Base-by-base conservation (phyloP, 768 basidiomycete genomes). In the Aureoboletus auriporus region DNA sequence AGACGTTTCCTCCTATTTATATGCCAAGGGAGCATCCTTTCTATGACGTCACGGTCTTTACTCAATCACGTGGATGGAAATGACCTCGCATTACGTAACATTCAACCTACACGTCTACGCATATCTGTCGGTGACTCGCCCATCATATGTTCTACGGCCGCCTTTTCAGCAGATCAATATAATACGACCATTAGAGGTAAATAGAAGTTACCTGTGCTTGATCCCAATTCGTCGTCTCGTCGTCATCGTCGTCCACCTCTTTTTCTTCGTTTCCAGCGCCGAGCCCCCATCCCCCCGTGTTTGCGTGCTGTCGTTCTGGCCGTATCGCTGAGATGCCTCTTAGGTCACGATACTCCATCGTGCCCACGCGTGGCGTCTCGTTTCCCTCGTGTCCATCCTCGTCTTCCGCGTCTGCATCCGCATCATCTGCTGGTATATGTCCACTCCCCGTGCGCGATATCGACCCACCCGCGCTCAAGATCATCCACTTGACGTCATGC, bases 261-360 rank as follows among this genome's bases (percentile, higher is more conserved):
- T 66, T 78, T 42, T 79, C 80, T 46, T 79, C 78, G 50, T 79
- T 72, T 26, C 80, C 79, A 6, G 71, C 76, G 7, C 84, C 87
- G 2, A 88, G 69, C 3, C 85, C 87, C 86, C 86, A 89, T 12
- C 86, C 86, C 11, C 84, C 83, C n/a, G 76, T 71, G 52, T 78
- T 82, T 13, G 73, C 75, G 34, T 57, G 65, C 8, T 58, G 67
- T 35, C 51, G 49, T 10, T 52, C 77, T 71, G 61, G 14, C 79
- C 59, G 17, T 74, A 73, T 46, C 13, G 36, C n/a, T 2, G 48
- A 49, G 12, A 35, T 30, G 4, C 45, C 44, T 23, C 47, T 47
- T 26, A 33, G 45, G 1, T 52, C 52, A 9, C 44, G 61, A 23
- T 51, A 44, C 2, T 68, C 65, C 44, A 88, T 72, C 59, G 78